Base-by-base conservation (phyloP, 2,329 filamentous ascomycete species). In the Ascochyta fabae region DNA sequence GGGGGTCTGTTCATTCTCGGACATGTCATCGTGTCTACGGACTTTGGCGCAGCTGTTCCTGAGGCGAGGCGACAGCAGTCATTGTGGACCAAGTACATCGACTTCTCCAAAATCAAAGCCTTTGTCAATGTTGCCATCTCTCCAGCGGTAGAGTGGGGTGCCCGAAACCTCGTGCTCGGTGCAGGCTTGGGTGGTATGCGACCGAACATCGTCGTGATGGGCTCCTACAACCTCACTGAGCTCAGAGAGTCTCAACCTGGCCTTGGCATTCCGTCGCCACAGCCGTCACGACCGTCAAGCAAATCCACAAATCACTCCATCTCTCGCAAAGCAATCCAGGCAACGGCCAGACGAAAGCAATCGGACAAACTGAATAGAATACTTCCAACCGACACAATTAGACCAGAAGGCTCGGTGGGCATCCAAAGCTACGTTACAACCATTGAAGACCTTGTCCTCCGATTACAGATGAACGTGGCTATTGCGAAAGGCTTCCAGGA, bases 41-140 rank as follows among this genome's bases (percentile, higher is more conserved):
- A 96, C 69, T 96, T 96, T 67, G 84, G 85, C 19, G 83, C 84
- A 3, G 89, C 91, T 4, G 89, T 96, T 8, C 86, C 90, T 5
- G 92, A 96, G 74, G 91, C 90, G 3, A 89, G 90, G 59, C 81
- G 88, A 19, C 91, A 96, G 69, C 91, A 96, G 71, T 84, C 86
- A 12, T 86, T 90, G 0, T 95, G 92, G 92, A 89, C 89, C 24
- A 92, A 89, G 64, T 93, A 93, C 61, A 94, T 96, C 42, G 91
- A 96, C 66, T 92, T 87, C 61, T 92, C 90, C 1, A 88, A 86
- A 64, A 92, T 96, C 70, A 96, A 96, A 74, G 92, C 92, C 0
- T 96, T 96, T 70, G 88, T 96, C 12, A 93, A 96, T 64, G 85
- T 96, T 47, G 87, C 90, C 13, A 90, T 96, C 72, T 91, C 91